These are phyloP conservation scores for Saprolegnia diclina DNA, from an alignment of 352 stramenopile species.

Conservation along the genomic window DNA sequence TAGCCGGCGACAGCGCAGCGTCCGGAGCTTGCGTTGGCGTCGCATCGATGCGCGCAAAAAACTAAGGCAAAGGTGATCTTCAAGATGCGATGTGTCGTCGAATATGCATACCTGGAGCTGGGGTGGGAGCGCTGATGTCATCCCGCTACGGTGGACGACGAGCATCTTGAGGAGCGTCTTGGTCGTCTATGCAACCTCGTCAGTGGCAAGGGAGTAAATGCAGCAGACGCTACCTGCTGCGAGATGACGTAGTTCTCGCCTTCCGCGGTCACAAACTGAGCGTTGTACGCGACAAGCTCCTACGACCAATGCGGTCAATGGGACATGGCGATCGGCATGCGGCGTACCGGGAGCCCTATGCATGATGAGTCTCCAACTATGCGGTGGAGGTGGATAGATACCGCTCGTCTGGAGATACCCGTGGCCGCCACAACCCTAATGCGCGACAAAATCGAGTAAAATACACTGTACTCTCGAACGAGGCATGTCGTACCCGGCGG, in stretches of 20 bases:
- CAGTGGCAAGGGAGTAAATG: too few species aligned
- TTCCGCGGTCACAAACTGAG: conserved; percentile 89
- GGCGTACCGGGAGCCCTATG: conserved; percentile 16
- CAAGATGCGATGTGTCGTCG: not conserved
- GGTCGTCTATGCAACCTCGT: conserved; percentile 8
- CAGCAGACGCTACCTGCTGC: too few species aligned
- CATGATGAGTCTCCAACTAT: not conserved
- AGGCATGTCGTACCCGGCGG: conserved; percentile 5
- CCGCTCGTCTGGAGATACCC: conserved; percentile 24
- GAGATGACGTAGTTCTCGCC: conserved; percentile 96
- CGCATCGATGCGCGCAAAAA: conserved; percentile 5
- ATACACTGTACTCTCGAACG: not conserved
- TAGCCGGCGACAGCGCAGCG: not conserved
- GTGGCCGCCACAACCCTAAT: conserved; percentile 21
- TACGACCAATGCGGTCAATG: not conserved
- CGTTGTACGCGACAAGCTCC: conserved; percentile 14
- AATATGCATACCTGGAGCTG: not conserved
- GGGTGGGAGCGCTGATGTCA: not conserved
- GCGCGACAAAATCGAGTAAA: not conserved
- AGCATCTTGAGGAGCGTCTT: conserved; percentile 20
- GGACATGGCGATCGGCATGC: not conserved
- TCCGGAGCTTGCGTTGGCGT: not conserved
- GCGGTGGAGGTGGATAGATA: not conserved
- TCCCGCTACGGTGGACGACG: not conserved
- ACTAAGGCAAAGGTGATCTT: not conserved